phyloP scores from a whole-genome alignment of 2,329 filamentous ascomycete genomes.

The Hyphodiscus sp. region DNA sequence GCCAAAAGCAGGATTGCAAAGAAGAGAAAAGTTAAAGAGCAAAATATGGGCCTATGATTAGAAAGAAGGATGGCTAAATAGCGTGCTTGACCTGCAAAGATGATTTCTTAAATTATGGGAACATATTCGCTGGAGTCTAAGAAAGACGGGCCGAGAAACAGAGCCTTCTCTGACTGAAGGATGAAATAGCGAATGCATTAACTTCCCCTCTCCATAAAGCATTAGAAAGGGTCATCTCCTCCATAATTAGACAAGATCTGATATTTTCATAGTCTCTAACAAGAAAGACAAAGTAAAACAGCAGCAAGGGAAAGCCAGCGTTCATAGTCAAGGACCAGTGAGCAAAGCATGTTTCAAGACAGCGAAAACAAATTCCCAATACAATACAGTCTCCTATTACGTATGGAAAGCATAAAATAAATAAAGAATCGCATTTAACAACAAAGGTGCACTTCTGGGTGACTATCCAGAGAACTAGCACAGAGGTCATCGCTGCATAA shows the following conservation, averaged over 20 bases:
- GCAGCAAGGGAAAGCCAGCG: neutral
- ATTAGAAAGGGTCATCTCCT: neutral
- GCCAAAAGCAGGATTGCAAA: too few relatives aligned
- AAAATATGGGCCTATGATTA: too few relatives aligned
- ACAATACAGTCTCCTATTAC: neutral
- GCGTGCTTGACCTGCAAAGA: too few relatives aligned
- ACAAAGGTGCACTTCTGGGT: neutral
- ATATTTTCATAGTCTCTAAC: neutral
- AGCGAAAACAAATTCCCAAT: neutral
- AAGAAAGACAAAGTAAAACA: neutral
- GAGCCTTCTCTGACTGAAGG: too few relatives aligned
- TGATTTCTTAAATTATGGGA: too few relatives aligned
- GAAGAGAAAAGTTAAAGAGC: too few relatives aligned
- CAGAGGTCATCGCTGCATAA: neutral
- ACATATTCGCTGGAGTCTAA: too few relatives aligned
- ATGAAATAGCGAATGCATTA: too few relatives aligned
- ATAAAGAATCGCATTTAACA: neutral
- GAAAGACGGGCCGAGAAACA: too few relatives aligned
- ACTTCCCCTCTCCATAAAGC: neutral
- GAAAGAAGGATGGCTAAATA: too few relatives aligned
- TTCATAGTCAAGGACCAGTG: neutral
- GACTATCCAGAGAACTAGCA: neutral
- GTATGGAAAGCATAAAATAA: neutral
- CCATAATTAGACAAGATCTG: neutral
- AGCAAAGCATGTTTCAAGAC: neutral